Evolutionary conservation across 2,329 filamentous ascomycete species (phyloP).

Genomic region (Endoconidiophora laricicola): DNA sequence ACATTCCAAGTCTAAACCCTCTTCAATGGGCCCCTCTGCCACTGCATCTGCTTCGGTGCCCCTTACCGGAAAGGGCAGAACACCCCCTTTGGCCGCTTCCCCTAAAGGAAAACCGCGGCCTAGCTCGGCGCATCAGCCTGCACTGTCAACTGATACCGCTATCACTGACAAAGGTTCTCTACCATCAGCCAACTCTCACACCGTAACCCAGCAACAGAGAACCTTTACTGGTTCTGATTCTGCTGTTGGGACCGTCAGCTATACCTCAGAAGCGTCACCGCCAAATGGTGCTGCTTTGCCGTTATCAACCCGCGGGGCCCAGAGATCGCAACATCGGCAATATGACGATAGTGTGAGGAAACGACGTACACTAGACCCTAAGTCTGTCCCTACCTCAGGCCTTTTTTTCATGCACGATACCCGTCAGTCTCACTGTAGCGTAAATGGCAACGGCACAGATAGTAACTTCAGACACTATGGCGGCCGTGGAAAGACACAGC

Average conservation of each 20-base stretch:
- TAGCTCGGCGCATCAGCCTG: too few relatives aligned
- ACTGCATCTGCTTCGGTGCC: not conserved
- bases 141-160: too few relatives aligned
- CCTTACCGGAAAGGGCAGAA: not conserved
- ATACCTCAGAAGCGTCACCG: conserved; percentile 23
- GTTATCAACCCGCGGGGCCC: conserved; percentile 21
- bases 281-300: not conserved
- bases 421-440: conserved; percentile 37
- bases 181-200: too few relatives aligned
- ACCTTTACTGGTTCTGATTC: too few relatives aligned
- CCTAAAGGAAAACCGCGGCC: too few relatives aligned
- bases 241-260: conserved; percentile 29
- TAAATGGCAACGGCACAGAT: conserved; percentile 22
- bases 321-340: conserved; percentile 32
- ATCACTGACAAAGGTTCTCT: too few relatives aligned
- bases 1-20: not conserved
- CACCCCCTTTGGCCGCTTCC: too few relatives aligned
- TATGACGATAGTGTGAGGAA: conserved; percentile 47
- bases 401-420: conserved; percentile 97
- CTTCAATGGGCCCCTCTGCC: not conserved
- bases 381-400: conserved; percentile 85
- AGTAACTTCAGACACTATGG: not conserved
- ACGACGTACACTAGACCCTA: conserved; percentile 79
- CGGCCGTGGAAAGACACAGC: not conserved
- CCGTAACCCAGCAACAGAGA: too few relatives aligned